Evolutionary conservation across 208 protist genomes (phyloP), one percentile per base, ranked within the genome.

Genomic region (Crithidia expoeki): DNA sequence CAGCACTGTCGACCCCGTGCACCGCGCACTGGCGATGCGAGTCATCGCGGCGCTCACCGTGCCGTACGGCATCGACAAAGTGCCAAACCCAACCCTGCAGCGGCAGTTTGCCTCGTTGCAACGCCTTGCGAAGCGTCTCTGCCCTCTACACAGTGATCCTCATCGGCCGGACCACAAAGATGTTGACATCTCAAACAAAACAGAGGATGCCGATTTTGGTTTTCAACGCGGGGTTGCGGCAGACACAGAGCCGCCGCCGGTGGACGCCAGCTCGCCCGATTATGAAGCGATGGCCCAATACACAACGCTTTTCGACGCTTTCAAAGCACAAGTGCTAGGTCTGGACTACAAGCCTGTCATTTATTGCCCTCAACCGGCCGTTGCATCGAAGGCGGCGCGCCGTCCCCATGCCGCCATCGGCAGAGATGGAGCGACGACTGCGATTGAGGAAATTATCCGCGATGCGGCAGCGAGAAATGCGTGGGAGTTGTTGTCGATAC

Each of bases 81-180:
- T 93, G n/a, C 58, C 82, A 40, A 96, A 96, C 66, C 93, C 93
- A 19, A 63, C 82, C 25, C 62, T 97, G 53, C 86, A 94, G 72
- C 76, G 74, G n/a, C 76, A 80, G 50, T 85, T 79, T 61, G 68
- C 74, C 42, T 50, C 60, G 33, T 65, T 95, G 68, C 76, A 93
- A 67, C 44, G 68, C 9, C 63, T 95, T 34, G 85, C 85, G 14
- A 62, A 83, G 1, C 67, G 60, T 1, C 42, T 38, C 47, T 50
- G 44, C 42, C 52, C 53, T 5, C 21, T 44, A 16, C 19, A 34
- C 57, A 11, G 34, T 21, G 2, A 30, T 28, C 17, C 11, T 10
- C 12, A 7, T 21, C 28, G 17, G 2, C 9, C 19, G 3, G 51
- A 32, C 9, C 7, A 44, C 38, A 44, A n/a, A n/a, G n/a, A n/a